These are phyloP conservation scores for Pistacia atlantica DNA, from an alignment of 345 rosid genomes.

Conservation along the genomic window DNA sequence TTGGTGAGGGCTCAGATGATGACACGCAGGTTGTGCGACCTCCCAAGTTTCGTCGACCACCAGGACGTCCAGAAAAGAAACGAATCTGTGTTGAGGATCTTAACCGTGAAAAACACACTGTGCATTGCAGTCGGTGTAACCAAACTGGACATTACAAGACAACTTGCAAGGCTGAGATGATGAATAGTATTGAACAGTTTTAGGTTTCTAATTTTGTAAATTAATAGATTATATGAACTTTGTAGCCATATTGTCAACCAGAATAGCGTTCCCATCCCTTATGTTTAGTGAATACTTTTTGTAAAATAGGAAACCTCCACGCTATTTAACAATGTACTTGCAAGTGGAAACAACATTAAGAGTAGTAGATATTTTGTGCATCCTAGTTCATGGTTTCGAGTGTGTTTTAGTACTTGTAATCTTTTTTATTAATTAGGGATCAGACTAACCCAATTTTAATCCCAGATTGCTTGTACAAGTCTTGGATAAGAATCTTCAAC, in stretches of 20 bases:
- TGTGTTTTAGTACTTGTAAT: background rate
- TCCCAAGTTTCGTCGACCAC: slow-evolving; percentile 53
- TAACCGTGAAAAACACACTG: slow-evolving; percentile 50
- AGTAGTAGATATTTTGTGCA: slow-evolving; percentile 2
- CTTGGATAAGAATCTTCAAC: too few relatives aligned
- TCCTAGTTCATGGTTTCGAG: background rate
- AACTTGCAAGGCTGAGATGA: slow-evolving; percentile 51
- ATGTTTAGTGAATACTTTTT: background rate
- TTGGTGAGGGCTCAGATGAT: slow-evolving; percentile 28
- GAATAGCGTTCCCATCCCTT: slow-evolving; percentile 2
- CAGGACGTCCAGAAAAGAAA: slow-evolving; percentile 68
- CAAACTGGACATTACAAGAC: slow-evolving; percentile 62
- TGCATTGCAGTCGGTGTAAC: slow-evolving; percentile 57
- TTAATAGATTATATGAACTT: background rate
- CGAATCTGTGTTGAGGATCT: slow-evolving; percentile 46
- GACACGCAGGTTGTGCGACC: slow-evolving; percentile 42
- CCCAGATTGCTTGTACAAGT: too few relatives aligned
- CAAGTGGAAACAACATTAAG: background rate
- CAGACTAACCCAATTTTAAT: too few relatives aligned
- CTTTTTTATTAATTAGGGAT: too few relatives aligned
- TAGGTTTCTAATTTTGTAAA: slow-evolving; percentile 21
- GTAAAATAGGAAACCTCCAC: slow-evolving; percentile 12
- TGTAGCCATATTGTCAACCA: background rate
- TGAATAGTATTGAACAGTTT: slow-evolving; percentile 42
- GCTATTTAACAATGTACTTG: slow-evolving; percentile 13